Conservation (phyloP, 2,329 filamentous ascomycete genomes). For the Clonostachys sp. region DNA sequence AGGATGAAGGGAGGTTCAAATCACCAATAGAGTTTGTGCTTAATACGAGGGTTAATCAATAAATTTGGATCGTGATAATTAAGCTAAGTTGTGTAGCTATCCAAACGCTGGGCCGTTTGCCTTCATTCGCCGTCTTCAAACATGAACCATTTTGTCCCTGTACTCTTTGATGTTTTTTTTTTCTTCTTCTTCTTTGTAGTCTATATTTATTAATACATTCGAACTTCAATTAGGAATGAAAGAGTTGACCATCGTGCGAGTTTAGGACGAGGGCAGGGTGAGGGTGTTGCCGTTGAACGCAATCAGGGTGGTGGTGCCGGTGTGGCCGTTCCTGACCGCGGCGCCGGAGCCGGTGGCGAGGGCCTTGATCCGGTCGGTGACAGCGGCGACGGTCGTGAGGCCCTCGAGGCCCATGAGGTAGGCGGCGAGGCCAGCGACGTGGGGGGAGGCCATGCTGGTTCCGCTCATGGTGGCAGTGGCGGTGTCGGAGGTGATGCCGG, state of each 20-base stretch:
- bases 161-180: no score
- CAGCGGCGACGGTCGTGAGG: conserved; percentile 28
- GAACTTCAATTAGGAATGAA: no score
- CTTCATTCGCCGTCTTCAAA: no score
- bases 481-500: conserved; percentile 43
- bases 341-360: conserved; percentile 44
- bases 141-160: no score
- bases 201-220: no score
- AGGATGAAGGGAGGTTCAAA: no score
- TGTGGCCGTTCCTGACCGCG: conserved; percentile 31
- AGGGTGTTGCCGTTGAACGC: conserved; percentile 46
- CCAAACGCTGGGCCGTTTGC: no score
- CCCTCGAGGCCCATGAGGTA: conserved; percentile 59
- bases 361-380: conserved; percentile 44
- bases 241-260: not conserved
- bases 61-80: no score
- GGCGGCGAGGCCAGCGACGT: conserved; percentile 63
- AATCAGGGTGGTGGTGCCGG: conserved; percentile 44
- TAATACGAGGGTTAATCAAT: no score
- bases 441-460: conserved; percentile 63
- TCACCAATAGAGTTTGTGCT: no score
- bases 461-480: conserved; percentile 42
- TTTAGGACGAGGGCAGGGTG: not conserved
- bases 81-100: no score
- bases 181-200: no score